Conservation (phyloP, 257 asterid species). For the Scutellaria galericulata region DNA sequence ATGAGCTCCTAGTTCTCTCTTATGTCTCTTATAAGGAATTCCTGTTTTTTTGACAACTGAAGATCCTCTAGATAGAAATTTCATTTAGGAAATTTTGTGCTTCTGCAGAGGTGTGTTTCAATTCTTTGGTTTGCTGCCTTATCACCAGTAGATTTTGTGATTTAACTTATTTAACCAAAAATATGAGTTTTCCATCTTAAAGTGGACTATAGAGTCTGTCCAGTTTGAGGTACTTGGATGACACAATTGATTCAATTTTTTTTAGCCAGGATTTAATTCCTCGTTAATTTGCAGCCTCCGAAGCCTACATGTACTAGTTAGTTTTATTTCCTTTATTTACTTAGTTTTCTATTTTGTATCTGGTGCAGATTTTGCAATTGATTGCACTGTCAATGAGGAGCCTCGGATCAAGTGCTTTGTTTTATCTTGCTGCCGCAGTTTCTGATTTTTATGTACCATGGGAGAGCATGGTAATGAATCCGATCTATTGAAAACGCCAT, state of each 20-base stretch:
- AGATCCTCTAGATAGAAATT: background rate
- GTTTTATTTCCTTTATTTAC: constrained; percentile 21
- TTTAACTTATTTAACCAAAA: no score
- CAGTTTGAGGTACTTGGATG: background rate
- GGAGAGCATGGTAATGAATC: constrained; percentile 81
- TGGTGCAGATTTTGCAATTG: constrained; percentile 71
- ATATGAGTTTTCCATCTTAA: no score
- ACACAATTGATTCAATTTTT: background rate
- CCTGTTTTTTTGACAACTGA: background rate
- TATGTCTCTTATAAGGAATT: background rate
- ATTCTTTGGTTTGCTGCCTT: constrained; percentile 6
- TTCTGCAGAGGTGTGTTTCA: constrained; percentile 10
- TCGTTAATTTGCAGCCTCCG: background rate
- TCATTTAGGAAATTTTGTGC: background rate
- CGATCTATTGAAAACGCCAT: constrained; percentile 15
- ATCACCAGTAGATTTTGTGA: background rate
- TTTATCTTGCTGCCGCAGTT: constrained; percentile 96
- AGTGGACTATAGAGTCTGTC: no score
- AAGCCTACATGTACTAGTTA: background rate
- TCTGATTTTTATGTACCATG: constrained; percentile 98
- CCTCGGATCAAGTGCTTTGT: constrained; percentile 70
- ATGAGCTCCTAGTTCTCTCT: background rate
- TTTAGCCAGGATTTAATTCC: background rate
- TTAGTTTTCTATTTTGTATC: constrained; percentile 20
- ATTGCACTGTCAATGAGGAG: constrained; percentile 63